These are phyloP conservation scores for Marasmius tenuissimus DNA, from an alignment of 1,284 basidiomycete species.

Conservation along the genomic window DNA sequence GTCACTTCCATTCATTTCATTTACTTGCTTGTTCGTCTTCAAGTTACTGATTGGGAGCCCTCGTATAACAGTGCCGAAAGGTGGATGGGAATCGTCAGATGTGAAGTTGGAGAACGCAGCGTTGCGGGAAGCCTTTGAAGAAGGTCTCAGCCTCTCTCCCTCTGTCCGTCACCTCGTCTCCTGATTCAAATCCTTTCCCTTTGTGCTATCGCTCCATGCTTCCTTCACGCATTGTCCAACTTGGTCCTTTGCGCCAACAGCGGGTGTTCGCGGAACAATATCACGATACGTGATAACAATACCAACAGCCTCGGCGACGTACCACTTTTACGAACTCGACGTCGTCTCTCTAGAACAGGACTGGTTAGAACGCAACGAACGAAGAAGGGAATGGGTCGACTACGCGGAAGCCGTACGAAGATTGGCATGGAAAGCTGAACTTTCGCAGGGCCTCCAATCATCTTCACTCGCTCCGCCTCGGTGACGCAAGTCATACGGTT, in stretches of 20 bases:
- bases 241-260: constrained; percentile 36
- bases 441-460: constrained; percentile 68
- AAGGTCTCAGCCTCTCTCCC: constrained; percentile 85
- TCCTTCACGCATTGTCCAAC: constrained; percentile 17
- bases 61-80: constrained; percentile 68
- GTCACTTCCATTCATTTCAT: constrained; percentile 1
- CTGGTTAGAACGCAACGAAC: constrained; percentile 77
- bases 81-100: constrained; percentile 82
- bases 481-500: constrained; percentile 13
- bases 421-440: constrained; percentile 77
- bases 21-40: constrained; percentile 10
- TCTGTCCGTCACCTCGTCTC: constrained; percentile 71
- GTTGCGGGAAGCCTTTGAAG: constrained; percentile 85
- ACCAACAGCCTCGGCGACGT: constrained; percentile 71
- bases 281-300: constrained; percentile 78
- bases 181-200: constrained; percentile 44
- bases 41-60: not conserved
- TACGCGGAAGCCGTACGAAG: constrained; percentile 73
- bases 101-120: constrained; percentile 78
- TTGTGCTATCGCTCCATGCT: constrained; percentile 29
- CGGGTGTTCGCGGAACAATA: constrained; percentile 78
- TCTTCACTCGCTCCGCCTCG: constrained; percentile 60
- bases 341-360: constrained; percentile 69
- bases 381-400: constrained; percentile 81
- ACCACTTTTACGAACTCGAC: constrained; percentile 86